phyloP scores from a whole-genome alignment of 768 basidiomycete species.

The Macrolepiota fuliginosa region DNA sequence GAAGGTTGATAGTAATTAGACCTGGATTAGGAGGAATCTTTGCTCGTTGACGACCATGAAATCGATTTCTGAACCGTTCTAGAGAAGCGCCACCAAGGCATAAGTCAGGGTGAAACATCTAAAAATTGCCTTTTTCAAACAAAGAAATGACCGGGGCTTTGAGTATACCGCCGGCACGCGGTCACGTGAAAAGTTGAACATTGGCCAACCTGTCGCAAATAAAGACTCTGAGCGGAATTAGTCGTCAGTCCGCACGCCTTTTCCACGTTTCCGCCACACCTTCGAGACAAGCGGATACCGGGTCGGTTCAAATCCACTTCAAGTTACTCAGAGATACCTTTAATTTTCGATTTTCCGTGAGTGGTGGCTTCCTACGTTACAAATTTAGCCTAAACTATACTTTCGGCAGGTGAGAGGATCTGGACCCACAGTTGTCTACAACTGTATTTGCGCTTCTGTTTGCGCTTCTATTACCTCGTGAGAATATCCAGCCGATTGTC shows the following conservation, averaged over 20 bases:
- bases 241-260: constrained; percentile 22
- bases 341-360: constrained; percentile 22
- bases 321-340: constrained; percentile 22
- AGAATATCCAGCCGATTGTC: constrained; percentile 12
- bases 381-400: constrained; percentile 22
- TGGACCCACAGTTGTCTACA: constrained; percentile 59
- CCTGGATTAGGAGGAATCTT: not conserved
- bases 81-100: not conserved
- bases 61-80: not conserved
- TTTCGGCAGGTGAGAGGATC: constrained; percentile 17
- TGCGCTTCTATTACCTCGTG: constrained; percentile 9
- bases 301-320: not conserved
- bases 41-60: not conserved
- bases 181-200: constrained; percentile 56
- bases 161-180: constrained; percentile 25
- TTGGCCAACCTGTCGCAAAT: constrained; percentile 44
- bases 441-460: constrained; percentile 19
- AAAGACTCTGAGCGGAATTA: constrained; percentile 34
- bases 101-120: not conserved
- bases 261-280: constrained; percentile 22
- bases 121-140: constrained; percentile 11
- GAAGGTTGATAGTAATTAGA: constrained; percentile 9
- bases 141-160: constrained; percentile 12
- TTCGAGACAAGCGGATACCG: not conserved
- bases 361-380: constrained; percentile 12